Evolutionary conservation across 1,284 basidiomycete genomes (phyloP).

Genomic region (Irpex lacteus): DNA sequence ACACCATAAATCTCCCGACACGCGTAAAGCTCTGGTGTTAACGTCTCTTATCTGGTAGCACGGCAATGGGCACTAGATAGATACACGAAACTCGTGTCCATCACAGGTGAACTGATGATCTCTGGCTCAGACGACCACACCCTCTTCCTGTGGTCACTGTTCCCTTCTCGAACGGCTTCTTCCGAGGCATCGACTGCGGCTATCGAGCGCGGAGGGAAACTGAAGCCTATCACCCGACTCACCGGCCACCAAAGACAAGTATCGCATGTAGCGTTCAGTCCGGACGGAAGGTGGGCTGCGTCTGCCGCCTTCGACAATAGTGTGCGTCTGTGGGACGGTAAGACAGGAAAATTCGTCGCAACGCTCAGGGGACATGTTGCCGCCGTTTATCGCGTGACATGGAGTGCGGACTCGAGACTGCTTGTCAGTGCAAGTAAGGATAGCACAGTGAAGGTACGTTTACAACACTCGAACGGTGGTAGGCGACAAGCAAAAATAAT

Average conservation of each 20-base stretch:
- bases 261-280: constrained; percentile 93
- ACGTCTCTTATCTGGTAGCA: constrained; percentile 39
- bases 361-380: constrained; percentile 93
- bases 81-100: constrained; percentile 67
- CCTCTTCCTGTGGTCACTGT: constrained; percentile 88
- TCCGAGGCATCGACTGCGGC: constrained; percentile 33
- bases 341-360: constrained; percentile 91
- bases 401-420: constrained; percentile 93
- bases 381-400: constrained; percentile 91
- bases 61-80: constrained; percentile 73
- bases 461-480: not conserved
- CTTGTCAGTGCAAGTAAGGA: constrained; percentile 95
- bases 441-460: constrained; percentile 87
- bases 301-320: constrained; percentile 91
- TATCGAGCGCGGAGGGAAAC: constrained; percentile 45
- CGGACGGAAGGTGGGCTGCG: constrained; percentile 90
- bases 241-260: constrained; percentile 97
- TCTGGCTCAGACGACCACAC: constrained; percentile 96
- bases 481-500: not conserved
- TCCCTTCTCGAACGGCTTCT: constrained; percentile 43
- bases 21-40: too few relatives aligned
- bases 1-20: constrained; percentile 12
- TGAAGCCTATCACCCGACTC: constrained; percentile 85
- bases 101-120: constrained; percentile 82
- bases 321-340: constrained; percentile 92